These are phyloP conservation scores for Oxytropis ochrocephala DNA, from an alignment of 306 rosid genomes.

Conservation along the genomic window DNA sequence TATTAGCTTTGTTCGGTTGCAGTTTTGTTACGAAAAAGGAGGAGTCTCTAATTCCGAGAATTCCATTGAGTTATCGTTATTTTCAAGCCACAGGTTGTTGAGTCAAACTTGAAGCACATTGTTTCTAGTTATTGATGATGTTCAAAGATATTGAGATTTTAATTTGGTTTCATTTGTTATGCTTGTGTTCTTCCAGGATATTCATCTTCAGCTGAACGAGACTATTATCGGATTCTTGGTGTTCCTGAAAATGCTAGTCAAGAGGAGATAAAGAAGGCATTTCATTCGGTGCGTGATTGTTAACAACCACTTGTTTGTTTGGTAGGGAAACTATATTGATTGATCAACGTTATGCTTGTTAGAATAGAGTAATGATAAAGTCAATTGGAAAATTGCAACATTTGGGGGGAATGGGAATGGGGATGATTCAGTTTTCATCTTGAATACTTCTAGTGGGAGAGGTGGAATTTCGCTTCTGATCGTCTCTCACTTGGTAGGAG, in stretches of 20 bases:
- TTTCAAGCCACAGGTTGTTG: constrained; percentile 64
- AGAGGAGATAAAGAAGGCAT: constrained; percentile 76
- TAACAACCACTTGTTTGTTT: background rate
- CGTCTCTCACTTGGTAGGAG: background rate
- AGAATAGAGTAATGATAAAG: constrained; percentile 13
- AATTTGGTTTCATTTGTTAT: background rate
- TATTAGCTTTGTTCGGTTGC: constrained; percentile 42
- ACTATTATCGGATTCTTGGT: constrained; percentile 68
- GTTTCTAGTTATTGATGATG: background rate
- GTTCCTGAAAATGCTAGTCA: constrained; percentile 58
- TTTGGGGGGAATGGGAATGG: constrained; percentile 4
- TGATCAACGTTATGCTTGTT: constrained; percentile 11
- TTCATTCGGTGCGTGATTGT: constrained; percentile 52
- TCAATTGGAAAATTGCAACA: background rate
- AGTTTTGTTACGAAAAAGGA: constrained; percentile 28
- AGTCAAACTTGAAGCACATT: background rate
- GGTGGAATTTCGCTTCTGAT: background rate
- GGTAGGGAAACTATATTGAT: background rate
- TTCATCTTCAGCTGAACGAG: constrained; percentile 38
- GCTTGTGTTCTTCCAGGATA: constrained; percentile 34
- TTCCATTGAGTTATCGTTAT: constrained; percentile 36
- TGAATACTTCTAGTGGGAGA: background rate
- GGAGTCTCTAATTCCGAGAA: constrained; percentile 20
- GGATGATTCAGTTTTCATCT: background rate
- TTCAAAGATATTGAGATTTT: background rate